Base-by-base conservation (phyloP, 305 asterid species). In the Solanum chacoense region DNA sequence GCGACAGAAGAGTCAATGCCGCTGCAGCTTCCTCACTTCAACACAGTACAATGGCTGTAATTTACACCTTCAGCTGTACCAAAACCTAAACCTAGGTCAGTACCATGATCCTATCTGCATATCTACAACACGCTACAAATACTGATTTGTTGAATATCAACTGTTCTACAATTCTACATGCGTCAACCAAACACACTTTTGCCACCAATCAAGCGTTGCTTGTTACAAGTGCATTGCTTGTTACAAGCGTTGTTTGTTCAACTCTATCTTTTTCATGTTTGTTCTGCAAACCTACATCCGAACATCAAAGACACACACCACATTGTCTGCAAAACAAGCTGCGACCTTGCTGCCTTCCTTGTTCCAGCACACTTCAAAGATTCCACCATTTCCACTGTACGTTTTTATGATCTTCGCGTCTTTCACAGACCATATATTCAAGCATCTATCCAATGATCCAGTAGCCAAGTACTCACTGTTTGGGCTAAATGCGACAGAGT, bases 341-440 rank as follows among this genome's bases (percentile, higher is more conserved):
- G 99, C 99, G 71, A 97, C 93, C 93, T 93, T 95, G 85, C 95
- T 92, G 20, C 99, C 99, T 92, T 96, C 98, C 88, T 94, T 94
- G 96, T 96, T 95, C 99, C 99, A 97, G 92, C 98, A 96, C 76
- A 97, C 99, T 91, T 97, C 99, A 42, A 94, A 97, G 85, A 97
- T 95, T 78, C 98, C 99, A 83, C 99, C 98, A 50, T 92, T 93
- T 20, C 99, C 99, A 5, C 87, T 92, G 94, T 93, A 97, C 0
- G 97, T 96, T 90, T 91, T 95, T 91, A 97, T 96, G 40, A 97
- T 91, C 95, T 89, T 95, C 38, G 96, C 97, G 90, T 97, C 99
- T 93, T 96, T 96, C 91, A 96, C 98, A 12, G 99, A 97, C 99
- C 99, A 97, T 85, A 97, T 93, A 85, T 95, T 95, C 94, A 97